Conservation (phyloP, 805 yeast species). For the Ogataea methylovora region DNA sequence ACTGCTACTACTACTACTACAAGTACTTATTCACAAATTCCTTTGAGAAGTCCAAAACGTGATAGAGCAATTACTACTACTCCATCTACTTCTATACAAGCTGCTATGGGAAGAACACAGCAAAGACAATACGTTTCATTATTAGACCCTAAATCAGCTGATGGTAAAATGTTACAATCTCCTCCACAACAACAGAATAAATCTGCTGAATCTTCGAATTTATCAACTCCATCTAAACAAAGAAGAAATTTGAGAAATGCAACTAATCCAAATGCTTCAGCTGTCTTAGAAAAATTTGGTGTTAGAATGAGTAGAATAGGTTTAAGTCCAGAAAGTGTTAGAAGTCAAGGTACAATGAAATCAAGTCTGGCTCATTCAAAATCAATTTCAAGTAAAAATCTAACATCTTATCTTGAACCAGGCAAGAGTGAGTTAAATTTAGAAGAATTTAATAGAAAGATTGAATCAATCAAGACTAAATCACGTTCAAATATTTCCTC, state of each 20-base stretch:
- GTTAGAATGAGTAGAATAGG: conserved; percentile 21
- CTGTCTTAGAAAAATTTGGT: conserved; percentile 21
- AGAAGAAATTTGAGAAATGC: too few relatives aligned
- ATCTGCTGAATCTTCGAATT: too few relatives aligned
- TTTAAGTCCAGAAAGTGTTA: neutral
- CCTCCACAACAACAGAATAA: too few relatives aligned
- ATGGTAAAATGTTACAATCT: too few relatives aligned
- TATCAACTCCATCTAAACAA: neutral
- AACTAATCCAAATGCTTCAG: conserved; percentile 10
- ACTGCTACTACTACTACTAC: neutral
- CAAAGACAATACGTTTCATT: too few relatives aligned
- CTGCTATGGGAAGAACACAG: too few relatives aligned
- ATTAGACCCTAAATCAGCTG: too few relatives aligned
- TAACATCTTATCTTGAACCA: conserved; percentile 18
- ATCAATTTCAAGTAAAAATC: conserved; percentile 22
- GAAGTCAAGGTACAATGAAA: too few relatives aligned
- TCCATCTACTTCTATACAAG: neutral
- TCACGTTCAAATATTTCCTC: too few relatives aligned
- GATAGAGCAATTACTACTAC: neutral
- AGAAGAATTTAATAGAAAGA: too few relatives aligned
- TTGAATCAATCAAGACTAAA: too few relatives aligned
- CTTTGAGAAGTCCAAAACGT: conserved; percentile 1
- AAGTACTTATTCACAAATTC: neutral
- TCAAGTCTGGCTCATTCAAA: conserved; percentile 7
- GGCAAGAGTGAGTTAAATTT: too few relatives aligned